These are phyloP conservation scores for Filobasidium uniguttulatum DNA, from an alignment of 1,284 basidiomycete genomes.

Conservation along the genomic window DNA sequence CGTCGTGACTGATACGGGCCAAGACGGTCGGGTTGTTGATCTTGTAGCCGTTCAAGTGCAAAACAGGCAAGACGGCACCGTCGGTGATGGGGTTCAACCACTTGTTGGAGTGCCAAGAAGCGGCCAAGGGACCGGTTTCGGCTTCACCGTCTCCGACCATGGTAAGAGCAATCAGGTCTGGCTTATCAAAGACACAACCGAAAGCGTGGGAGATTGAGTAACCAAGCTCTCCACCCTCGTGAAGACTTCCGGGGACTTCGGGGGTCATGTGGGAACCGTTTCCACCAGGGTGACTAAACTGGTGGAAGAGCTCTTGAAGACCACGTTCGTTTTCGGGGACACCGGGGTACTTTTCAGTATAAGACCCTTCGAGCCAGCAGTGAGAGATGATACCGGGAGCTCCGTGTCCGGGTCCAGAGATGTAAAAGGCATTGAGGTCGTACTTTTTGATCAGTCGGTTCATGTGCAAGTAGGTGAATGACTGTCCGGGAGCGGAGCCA, in stretches of 20 bases:
- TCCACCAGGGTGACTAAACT: constrained; percentile 35
- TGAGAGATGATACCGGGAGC: constrained; percentile 66
- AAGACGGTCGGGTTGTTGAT: constrained; percentile 31
- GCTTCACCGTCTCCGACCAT: constrained; percentile 71
- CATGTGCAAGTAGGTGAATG: constrained; percentile 14
- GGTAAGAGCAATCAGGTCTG: constrained; percentile 58
- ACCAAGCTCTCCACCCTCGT: constrained; percentile 69
- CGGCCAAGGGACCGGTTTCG: constrained; percentile 15
- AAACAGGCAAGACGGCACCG: constrained; percentile 15
- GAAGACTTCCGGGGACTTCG: constrained; percentile 63
- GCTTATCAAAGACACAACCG: constrained; percentile 67
- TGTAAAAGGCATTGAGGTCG: constrained; percentile 15
- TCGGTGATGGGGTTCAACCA: constrained; percentile 15
- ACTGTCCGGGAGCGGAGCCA: constrained; percentile 13
- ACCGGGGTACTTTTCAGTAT: constrained; percentile 53
- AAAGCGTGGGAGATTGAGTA: constrained; percentile 67
- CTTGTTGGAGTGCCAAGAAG: constrained; percentile 16
- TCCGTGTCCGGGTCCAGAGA: constrained; percentile 43
- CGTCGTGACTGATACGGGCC: constrained; percentile 24
- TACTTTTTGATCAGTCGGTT: constrained; percentile 15
- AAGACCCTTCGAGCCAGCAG: constrained; percentile 64
- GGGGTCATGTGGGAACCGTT: constrained; percentile 37
- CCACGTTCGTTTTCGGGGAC: constrained; percentile 50
- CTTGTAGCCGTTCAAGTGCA: constrained; percentile 22
- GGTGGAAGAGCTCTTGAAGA: constrained; percentile 40